Conservation (phyloP, 768 basidiomycete species). For the Tulasnella sp. region DNA sequence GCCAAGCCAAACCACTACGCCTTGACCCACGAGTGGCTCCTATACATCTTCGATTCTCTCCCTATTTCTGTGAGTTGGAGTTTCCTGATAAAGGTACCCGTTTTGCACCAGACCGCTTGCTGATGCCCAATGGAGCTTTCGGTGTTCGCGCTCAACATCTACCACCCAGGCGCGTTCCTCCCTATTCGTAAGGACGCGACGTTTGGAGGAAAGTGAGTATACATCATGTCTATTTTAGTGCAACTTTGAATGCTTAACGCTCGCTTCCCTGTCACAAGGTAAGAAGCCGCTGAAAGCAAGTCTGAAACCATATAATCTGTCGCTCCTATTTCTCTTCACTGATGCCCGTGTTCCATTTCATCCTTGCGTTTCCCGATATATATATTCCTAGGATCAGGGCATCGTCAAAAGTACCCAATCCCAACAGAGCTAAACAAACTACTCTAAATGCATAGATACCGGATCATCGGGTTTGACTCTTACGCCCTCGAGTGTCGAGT, state of each 20-base stretch:
- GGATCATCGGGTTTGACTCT: background rate
- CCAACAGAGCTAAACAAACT: background rate
- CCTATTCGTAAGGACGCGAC: conserved; percentile 19
- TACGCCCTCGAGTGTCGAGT: background rate
- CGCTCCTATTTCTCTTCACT: background rate
- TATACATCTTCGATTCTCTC: conserved; percentile 20
- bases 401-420: no score
- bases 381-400: background rate
- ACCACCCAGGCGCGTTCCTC: conserved; percentile 19
- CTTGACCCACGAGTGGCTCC: conserved; percentile 20
- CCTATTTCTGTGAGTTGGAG: conserved; percentile 16
- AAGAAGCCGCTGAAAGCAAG: background rate
- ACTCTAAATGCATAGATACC: background rate
- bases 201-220: conserved; percentile 16
- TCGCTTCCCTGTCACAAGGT: background rate
- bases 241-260: background rate
- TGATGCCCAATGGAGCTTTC: background rate
- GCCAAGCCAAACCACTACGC: conserved; percentile 13
- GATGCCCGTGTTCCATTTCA: background rate
- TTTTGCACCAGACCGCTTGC: background rate
- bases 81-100: no score
- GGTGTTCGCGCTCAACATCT: background rate
- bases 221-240: background rate
- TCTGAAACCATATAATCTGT: background rate
- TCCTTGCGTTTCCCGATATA: background rate